Conservation (phyloP, 331 rosid species). For the Saraca asoca region DNA sequence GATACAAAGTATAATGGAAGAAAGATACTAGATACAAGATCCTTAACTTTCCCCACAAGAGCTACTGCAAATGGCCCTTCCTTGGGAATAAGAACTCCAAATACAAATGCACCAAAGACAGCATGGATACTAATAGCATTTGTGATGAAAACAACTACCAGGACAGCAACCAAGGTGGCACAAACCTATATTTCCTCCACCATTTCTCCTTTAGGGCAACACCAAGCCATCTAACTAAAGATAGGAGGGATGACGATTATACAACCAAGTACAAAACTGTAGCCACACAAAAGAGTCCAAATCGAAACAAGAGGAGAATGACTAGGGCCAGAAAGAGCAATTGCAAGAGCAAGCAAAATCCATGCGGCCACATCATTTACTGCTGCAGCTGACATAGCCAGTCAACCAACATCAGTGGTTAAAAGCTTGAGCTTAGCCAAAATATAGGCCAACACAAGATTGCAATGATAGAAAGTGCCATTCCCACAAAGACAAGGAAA, state of each 20-base stretch:
- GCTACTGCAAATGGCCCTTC: slow-evolving; percentile 63
- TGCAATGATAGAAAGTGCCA: slow-evolving; percentile 72
- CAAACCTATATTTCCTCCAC: slow-evolving; percentile 55
- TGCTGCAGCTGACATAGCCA: slow-evolving; percentile 84
- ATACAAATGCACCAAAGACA: slow-evolving; percentile 67
- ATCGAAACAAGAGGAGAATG: slow-evolving; percentile 54
- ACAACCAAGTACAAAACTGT: slow-evolving; percentile 42
- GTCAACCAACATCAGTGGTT: slow-evolving; percentile 56
- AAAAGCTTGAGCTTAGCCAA: slow-evolving; percentile 71
- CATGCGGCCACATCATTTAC: slow-evolving; percentile 71
- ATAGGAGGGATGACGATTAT: slow-evolving; percentile 37
- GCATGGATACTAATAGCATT: slow-evolving; percentile 70
- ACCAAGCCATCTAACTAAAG: slow-evolving; percentile 58
- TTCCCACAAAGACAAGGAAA: slow-evolving; percentile 72
- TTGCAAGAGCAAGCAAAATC: slow-evolving; percentile 76
- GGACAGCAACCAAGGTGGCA: slow-evolving; percentile 44
- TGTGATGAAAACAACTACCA: slow-evolving; percentile 66
- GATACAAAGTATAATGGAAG: slow-evolving; percentile 74
- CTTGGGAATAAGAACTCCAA: slow-evolving; percentile 62
- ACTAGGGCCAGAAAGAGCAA: slow-evolving; percentile 54
- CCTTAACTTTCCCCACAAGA: slow-evolving; percentile 73
- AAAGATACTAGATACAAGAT: slow-evolving; percentile 61
- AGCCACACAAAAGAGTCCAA: slow-evolving; percentile 56
- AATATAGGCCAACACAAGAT: slow-evolving; percentile 71
- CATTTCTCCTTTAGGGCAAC: slow-evolving; percentile 58